These are phyloP conservation scores for Plasmodium coatneyi DNA, from an alignment of 169 alveolate genomes.

Conservation along the genomic window DNA sequence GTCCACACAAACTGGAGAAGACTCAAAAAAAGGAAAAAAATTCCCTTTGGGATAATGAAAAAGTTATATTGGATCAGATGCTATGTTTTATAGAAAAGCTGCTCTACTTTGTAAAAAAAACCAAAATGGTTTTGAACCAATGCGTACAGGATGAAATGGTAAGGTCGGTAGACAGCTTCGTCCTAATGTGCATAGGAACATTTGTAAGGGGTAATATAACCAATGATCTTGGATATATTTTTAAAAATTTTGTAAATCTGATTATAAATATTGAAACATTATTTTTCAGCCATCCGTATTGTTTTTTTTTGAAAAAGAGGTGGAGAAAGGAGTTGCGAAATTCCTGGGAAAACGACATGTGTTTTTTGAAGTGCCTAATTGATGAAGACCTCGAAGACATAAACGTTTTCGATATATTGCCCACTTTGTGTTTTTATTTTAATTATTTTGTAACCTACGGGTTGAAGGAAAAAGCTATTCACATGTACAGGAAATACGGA, in stretches of 20 bases:
- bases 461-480: background rate
- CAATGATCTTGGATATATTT: background rate
- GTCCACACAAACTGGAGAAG: background rate
- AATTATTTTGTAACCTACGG: constrained; percentile 11
- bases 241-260: background rate
- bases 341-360: background rate
- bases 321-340: background rate
- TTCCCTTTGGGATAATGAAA: background rate
- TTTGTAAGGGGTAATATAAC: background rate
- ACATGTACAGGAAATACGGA: background rate
- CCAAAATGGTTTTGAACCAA: background rate
- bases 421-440: constrained; percentile 15
- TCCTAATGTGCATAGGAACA: background rate
- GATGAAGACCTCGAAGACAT: background rate
- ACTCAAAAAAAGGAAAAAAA: background rate
- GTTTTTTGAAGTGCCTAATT: background rate
- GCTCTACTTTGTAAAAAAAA: constrained; percentile 13
- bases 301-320: constrained; percentile 4
- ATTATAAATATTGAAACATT: background rate
- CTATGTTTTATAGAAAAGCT: constrained; percentile 4
- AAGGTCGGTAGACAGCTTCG: background rate
- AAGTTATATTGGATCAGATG: background rate
- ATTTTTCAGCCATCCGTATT: background rate
- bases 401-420: background rate
- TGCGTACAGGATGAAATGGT: background rate